Percentiles rank a stretch among this genome's conserved stretches.
phyloP scores from a whole-genome alignment of 441 rosid species.

The Theobroma grandiflorum region DNA sequence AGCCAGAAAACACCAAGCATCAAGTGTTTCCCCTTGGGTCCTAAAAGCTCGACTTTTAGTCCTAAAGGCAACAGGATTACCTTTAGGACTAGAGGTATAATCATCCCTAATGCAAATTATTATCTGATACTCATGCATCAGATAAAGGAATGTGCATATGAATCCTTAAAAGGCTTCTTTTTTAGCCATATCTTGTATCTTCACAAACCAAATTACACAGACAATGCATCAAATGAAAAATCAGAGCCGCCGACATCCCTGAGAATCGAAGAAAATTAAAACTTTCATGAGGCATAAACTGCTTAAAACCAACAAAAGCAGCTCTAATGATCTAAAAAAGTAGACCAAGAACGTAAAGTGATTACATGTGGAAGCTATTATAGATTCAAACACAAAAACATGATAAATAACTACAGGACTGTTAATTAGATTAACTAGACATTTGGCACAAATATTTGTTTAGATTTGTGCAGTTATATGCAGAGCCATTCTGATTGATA shows the following conservation, averaged over 20 bases:
- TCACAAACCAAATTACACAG: not conserved
- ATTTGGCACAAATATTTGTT: not conserved
- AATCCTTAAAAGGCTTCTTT: conserved; percentile 6
- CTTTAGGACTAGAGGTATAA: not conserved
- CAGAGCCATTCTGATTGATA: not conserved
- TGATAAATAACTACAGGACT: not conserved
- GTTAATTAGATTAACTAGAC: not conserved
- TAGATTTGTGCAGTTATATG: not conserved
- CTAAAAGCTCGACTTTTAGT: not conserved
- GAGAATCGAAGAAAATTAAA: not conserved
- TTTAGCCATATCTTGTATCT: not conserved
- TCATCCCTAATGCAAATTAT: not conserved
- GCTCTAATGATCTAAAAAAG: not conserved
- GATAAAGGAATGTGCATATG: not conserved
- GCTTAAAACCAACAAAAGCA: not conserved
- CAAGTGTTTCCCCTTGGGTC: not conserved
- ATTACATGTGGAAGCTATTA: not conserved
- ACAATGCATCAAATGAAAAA: conserved; percentile 10
- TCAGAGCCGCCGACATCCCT: not conserved
- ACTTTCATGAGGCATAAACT: not conserved
- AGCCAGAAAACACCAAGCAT: not conserved
- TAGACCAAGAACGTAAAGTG: not conserved
- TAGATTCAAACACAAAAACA: not conserved
- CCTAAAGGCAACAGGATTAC: not conserved
- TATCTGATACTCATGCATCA: not conserved